Base-by-base conservation (phyloP, 768 basidiomycete species). In the Panaeolus cyanescens region DNA sequence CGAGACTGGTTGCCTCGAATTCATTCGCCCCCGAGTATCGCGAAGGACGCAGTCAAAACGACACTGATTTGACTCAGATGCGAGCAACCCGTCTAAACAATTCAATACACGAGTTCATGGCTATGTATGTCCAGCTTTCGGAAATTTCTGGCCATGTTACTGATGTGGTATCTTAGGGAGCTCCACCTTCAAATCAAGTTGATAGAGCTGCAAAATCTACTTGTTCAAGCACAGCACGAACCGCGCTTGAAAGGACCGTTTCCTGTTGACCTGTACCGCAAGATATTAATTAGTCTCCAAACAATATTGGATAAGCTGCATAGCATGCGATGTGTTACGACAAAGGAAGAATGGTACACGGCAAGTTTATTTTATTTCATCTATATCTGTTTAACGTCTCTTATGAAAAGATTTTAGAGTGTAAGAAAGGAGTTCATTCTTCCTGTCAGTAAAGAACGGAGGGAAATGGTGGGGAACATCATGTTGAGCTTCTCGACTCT, bases 201-300 rank as follows among this genome's bases (percentile, higher is more conserved):
- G 37, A 92, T 96, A 36, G 86, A 93, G 69, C 78, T 98, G 9
- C 90, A 94, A 66, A 87, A 83, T 1, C 76, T 98, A 20, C 80
- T 99, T 36, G 85, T 86, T 15, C 93, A 97, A 68, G 91, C 96
- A 0, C 88, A 89, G 63, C 90, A 96, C 67, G 96, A 99, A 69
- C 95, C 95, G 9, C 89, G 96, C 34, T 73, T 98, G 60, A 99
- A 98, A 71, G 96, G 96, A 0, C 95, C 95, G 0, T 98, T 98
- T 76, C 96, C 96, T 3, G 85, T 92, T 10, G 74, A 85, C 53
- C 77, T 95, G 5, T 99, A 98, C 68, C 87, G 93, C 12, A 86
- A 88, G 5, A 85, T 95, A 63, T 77, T 94, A 75, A 89, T 87
- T 1, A 90, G 91, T 66, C 68, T 95, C 62, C 93, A 96, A 72